These are phyloP conservation scores for Pichia phayaonensis DNA, from an alignment of 805 yeast genomes.

Conservation along the genomic window DNA sequence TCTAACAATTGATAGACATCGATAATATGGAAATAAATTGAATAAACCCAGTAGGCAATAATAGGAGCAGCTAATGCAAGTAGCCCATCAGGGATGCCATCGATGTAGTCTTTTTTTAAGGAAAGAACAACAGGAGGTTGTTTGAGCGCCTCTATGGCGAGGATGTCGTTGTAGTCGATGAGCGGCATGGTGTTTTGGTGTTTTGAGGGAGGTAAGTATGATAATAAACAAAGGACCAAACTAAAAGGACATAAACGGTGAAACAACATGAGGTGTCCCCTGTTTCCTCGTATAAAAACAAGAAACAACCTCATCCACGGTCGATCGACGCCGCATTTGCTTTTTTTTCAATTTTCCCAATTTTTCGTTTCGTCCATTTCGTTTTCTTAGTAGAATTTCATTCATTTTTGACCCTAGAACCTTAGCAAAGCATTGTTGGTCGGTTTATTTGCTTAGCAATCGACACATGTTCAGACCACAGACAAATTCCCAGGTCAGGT, in stretches of 20 bases:
- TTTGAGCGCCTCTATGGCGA: neutral
- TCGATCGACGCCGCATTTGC: neutral
- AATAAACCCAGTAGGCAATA: slow-evolving; percentile 74
- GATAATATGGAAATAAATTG: slow-evolving; percentile 63
- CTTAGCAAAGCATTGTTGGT: too few relatives aligned
- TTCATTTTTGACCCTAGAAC: too few relatives aligned
- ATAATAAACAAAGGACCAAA: neutral
- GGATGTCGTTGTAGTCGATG: slow-evolving; percentile 1
- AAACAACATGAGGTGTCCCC: neutral
- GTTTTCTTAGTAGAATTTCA: neutral
- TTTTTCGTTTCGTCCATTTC: neutral
- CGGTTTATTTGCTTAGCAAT: neutral
- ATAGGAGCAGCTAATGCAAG: slow-evolving; percentile 66
- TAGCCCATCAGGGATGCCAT: slow-evolving; percentile 3
- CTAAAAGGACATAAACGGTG: neutral
- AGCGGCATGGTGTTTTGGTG: neutral
- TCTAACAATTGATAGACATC: slow-evolving; percentile 75
- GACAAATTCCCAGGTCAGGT: neutral
- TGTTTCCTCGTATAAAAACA: too few relatives aligned
- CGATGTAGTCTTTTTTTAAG: slow-evolving; percentile 1
- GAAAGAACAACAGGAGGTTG: neutral
- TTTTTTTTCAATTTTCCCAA: neutral
- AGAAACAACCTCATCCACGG: neutral
- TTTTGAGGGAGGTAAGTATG: neutral
- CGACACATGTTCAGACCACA: neutral